Evolutionary conservation across 495 filamentous ascomycete genomes (phyloP), one percentile per base, ranked within the genome.

Genomic region (Penicillium psychrofluorescens): DNA sequence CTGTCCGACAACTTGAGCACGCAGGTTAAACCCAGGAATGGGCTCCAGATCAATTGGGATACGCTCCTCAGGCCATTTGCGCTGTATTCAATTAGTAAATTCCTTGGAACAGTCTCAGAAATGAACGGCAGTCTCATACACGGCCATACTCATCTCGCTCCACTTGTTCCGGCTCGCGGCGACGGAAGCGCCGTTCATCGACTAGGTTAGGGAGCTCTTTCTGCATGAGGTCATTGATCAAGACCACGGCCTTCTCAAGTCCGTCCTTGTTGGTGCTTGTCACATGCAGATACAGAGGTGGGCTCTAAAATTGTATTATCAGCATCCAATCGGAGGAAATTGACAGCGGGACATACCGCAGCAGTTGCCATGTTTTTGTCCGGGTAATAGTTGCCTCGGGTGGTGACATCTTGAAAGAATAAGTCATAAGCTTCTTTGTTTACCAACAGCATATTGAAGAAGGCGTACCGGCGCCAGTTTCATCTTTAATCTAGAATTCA

Each of bases 401-500:
- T 96, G 15, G 92, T 97, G 77, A 98, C 90, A 95, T 98, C 92
- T 98, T 96, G 61, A 67, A 78, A 62, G 76, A 58, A 62, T 60
- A 53, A 59, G 54, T 65, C 44, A 83, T 85, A 71, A 85, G 79
- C 72, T 71, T 70, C 59, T 61, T 68, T 75, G 58, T 61, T 68
- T 75, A 64, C 62, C 65, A 75, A 54, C 35, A 60, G 35, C 46
- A 56, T 44, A 44, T 59, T 42, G 37, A 59, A 75, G 66, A 63
- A 73, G 77, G 84, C 92, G 83, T 98, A 98, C 92, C 92, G 76
- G 92, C 91, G 82, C 92, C 92, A 85, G 92, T 96, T 61, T 96
- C 86, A 74, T 97, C 90, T 86, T 95, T 95, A 55, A 98, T 98
- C 92, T 98, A 95, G 63, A 88, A 86, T 62, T 80, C 86, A 92